Evolutionary conservation across 345 rosid species (phyloP).

Genomic region (Sonneratia caseolaris): DNA sequence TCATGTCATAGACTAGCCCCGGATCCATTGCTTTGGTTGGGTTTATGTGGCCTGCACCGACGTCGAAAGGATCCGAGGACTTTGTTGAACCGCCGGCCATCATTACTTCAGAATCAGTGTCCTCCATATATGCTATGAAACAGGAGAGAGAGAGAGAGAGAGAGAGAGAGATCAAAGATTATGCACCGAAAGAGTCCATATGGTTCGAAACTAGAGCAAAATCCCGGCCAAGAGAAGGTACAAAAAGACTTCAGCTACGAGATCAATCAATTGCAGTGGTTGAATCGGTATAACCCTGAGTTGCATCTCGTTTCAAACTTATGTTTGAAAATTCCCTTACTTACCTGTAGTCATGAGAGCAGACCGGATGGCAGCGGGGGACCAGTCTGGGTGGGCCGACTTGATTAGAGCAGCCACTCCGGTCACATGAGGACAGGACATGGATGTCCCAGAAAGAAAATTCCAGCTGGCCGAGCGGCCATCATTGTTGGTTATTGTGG

Average conservation of each 20-base stretch:
- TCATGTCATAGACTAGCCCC: constrained; percentile 53
- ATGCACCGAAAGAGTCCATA: neutral
- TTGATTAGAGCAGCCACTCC: constrained; percentile 53
- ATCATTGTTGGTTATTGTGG: constrained; percentile 21
- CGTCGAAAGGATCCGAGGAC: constrained; percentile 38
- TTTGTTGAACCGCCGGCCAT: constrained; percentile 30
- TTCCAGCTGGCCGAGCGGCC: constrained; percentile 38
- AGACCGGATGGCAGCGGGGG: constrained; percentile 61
- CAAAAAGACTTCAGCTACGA: neutral
- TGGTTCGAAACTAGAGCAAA: neutral
- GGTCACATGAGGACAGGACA: constrained; percentile 73
- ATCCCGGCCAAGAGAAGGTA: neutral
- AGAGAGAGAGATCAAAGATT: neutral
- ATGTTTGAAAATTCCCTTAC: neutral
- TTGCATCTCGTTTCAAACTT: neutral
- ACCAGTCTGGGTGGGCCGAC: constrained; percentile 59
- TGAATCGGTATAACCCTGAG: neutral
- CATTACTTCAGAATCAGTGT: constrained; percentile 23
- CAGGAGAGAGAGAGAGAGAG: neutral
- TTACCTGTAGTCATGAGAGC: constrained; percentile 72
- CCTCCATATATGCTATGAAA: constrained; percentile 27
- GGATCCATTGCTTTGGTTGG: constrained; percentile 58
- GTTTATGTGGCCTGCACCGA: constrained; percentile 58
- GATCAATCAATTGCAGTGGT: neutral
- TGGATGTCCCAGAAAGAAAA: constrained; percentile 60